Evolutionary conservation across 2,329 filamentous ascomycete genomes (phyloP).

Genomic region (Penicillium sp.): DNA sequence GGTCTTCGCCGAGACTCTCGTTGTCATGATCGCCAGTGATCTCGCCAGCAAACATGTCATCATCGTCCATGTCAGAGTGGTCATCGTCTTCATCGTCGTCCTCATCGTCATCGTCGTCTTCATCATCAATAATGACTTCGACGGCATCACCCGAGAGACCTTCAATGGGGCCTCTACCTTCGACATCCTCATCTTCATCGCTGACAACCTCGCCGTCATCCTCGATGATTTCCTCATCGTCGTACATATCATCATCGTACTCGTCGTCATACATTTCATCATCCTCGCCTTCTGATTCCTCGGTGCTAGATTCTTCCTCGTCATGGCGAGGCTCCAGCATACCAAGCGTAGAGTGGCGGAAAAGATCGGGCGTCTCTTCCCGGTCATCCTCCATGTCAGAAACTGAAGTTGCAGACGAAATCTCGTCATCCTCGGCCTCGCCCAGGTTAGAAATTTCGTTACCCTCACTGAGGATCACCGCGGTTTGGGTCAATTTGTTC

Average conservation of each 20-base stretch:
- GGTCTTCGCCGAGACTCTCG: constrained; percentile 48
- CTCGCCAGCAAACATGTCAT: constrained; percentile 54
- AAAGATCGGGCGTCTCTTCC: constrained; percentile 94
- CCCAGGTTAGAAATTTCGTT: constrained; percentile 70
- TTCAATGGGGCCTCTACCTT: constrained; percentile 73
- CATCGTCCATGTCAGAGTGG: constrained; percentile 61
- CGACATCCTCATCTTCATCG: constrained; percentile 83
- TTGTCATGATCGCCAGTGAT: constrained; percentile 58
- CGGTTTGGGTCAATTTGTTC: constrained; percentile 82
- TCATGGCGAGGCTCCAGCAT: constrained; percentile 85
- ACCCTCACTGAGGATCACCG: constrained; percentile 78
- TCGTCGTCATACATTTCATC: constrained; percentile 93
- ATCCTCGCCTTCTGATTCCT: constrained; percentile 67
- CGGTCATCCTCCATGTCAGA: constrained; percentile 84
- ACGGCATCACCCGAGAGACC: constrained; percentile 65
- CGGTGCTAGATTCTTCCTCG: constrained; percentile 78
- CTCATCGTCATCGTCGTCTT: constrained; percentile 64
- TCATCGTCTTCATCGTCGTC: constrained; percentile 60
- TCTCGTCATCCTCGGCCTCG: constrained; percentile 79
- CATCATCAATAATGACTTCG: constrained; percentile 83
- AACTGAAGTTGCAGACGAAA: constrained; percentile 81
- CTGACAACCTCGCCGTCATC: constrained; percentile 87
- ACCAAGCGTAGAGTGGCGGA: constrained; percentile 91
- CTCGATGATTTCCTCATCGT: constrained; percentile 76
- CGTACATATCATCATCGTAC: constrained; percentile 88